phyloP scores from a whole-genome alignment of 2,329 filamentous ascomycete species.

The Emergomyces pasteurianus region DNA sequence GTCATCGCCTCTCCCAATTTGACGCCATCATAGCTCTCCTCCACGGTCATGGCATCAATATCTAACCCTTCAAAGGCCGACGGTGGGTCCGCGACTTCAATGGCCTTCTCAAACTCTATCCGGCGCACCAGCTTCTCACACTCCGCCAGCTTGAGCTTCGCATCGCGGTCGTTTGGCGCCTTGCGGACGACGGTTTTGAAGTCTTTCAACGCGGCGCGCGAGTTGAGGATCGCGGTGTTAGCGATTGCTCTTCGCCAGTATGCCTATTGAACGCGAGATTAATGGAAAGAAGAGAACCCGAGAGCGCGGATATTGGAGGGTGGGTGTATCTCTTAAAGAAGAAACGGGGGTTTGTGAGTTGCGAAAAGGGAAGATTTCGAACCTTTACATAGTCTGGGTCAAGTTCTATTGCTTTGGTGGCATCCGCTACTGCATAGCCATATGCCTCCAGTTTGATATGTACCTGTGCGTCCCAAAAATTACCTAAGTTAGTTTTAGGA shows the following conservation, averaged over 20 bases:
- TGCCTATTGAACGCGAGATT: constrained; percentile 43
- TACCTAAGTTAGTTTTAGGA: neutral
- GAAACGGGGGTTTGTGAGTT: neutral
- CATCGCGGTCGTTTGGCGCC: constrained; percentile 79
- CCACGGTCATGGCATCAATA: constrained; percentile 71
- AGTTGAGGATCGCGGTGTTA: constrained; percentile 79
- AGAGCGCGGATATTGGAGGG: neutral
- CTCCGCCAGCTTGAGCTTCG: constrained; percentile 78
- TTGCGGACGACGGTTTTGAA: constrained; percentile 85
- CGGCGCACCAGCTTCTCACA: constrained; percentile 92
- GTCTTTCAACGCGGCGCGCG: constrained; percentile 78
- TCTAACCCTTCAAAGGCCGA: constrained; percentile 87
- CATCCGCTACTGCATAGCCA: constrained; percentile 83
- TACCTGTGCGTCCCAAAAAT: constrained; percentile 43
- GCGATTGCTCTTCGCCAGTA: constrained; percentile 90
- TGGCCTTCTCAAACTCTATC: constrained; percentile 85
- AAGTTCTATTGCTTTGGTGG: constrained; percentile 80
- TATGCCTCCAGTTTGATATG: constrained; percentile 94
- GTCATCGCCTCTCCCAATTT: constrained; percentile 73
- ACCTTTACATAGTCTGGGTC: constrained; percentile 85
- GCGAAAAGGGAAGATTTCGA: constrained; percentile 10
- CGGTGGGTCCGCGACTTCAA: constrained; percentile 83
- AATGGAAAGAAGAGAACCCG: neutral
- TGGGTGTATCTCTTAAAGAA: neutral
- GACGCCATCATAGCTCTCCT: constrained; percentile 74